phyloP scores from a whole-genome alignment of 129 eudicot genomes.

The Pseudognaphalium luteoalbum region DNA sequence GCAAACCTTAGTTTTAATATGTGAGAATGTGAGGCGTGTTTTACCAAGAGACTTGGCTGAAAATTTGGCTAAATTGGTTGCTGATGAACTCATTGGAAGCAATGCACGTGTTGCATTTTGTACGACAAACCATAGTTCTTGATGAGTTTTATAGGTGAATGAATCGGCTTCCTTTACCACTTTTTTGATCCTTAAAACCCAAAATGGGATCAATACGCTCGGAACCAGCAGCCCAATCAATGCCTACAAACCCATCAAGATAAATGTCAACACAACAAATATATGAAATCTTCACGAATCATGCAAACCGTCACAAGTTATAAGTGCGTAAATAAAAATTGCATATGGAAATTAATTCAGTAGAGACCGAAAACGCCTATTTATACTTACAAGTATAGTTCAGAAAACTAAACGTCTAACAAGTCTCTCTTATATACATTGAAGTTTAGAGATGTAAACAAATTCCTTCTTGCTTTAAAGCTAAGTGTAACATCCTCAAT shows the following conservation, averaged over 20 bases:
- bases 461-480: neutral
- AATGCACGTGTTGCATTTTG: slow-evolving; percentile 34
- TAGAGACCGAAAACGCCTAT: neutral
- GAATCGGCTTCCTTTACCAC: slow-evolving; percentile 35
- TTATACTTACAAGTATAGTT: too few species aligned
- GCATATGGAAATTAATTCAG: neutral
- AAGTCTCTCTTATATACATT: neutral
- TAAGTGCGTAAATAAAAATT: neutral
- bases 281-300: neutral
- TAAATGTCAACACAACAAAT: neutral
- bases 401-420: neutral
- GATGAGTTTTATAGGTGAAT: slow-evolving; percentile 18
- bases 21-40: slow-evolving; percentile 27
- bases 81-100: slow-evolving; percentile 41
- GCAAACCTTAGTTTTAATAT: slow-evolving; percentile 38
- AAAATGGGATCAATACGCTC: slow-evolving; percentile 35
- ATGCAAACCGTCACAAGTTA: neutral
- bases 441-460: neutral
- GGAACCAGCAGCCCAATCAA: slow-evolving; percentile 35
- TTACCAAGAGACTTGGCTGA: slow-evolving; percentile 22
- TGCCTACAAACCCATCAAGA: slow-evolving; percentile 26
- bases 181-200: slow-evolving; percentile 27
- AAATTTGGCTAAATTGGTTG: slow-evolving; percentile 38
- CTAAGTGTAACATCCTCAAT: too few species aligned
- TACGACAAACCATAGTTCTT: slow-evolving; percentile 34